A percentile compares a stretch with the other conserved stretches of the same genome.
Evolutionary conservation across 768 basidiomycete species (phyloP).

Genomic region (Phlebiopsis flavidoalba): DNA sequence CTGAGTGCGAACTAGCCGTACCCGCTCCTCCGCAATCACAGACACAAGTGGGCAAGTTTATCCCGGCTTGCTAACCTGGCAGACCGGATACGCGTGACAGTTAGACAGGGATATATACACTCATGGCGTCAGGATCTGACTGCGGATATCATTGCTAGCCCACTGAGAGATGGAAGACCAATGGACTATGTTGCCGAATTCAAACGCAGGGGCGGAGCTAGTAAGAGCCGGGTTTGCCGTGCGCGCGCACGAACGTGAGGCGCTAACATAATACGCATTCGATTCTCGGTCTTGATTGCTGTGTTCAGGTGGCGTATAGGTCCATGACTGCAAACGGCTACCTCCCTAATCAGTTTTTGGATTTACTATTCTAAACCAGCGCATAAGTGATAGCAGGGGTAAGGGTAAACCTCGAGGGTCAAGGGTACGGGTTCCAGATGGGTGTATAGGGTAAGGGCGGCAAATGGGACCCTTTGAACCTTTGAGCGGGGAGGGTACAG

Average conservation of each 20-base stretch:
- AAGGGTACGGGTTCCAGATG: too few species aligned
- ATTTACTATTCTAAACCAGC: too few species aligned
- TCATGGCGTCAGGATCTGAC: too few species aligned
- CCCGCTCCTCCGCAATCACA: slow-evolving; percentile 6
- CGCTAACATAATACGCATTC: slow-evolving; percentile 29
- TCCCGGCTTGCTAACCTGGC: background rate
- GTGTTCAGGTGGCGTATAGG: too few species aligned
- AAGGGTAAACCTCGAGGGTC: too few species aligned
- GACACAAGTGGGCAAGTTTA: slow-evolving; percentile 2
- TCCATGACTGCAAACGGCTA: slow-evolving; percentile 22
- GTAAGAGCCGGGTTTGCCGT: slow-evolving; percentile 41
- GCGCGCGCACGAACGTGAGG: too few species aligned
- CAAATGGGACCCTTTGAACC: too few species aligned
- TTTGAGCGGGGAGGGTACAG: too few species aligned
- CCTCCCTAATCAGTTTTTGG: slow-evolving; percentile 36
- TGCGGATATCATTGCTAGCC: too few species aligned
- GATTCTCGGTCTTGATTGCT: too few species aligned
- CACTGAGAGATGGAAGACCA: slow-evolving; percentile 2
- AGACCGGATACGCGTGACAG: slow-evolving; percentile 5
- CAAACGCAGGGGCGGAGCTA: slow-evolving; percentile 17
- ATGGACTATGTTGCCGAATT: slow-evolving; percentile 2
- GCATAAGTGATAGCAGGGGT: too few species aligned
- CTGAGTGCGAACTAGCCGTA: background rate
- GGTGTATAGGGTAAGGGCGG: too few species aligned
- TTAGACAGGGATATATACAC: background rate